Evolutionary conservation across 2,329 filamentous ascomycete genomes (phyloP).

Genomic region (Colletotrichum tropicale): DNA sequence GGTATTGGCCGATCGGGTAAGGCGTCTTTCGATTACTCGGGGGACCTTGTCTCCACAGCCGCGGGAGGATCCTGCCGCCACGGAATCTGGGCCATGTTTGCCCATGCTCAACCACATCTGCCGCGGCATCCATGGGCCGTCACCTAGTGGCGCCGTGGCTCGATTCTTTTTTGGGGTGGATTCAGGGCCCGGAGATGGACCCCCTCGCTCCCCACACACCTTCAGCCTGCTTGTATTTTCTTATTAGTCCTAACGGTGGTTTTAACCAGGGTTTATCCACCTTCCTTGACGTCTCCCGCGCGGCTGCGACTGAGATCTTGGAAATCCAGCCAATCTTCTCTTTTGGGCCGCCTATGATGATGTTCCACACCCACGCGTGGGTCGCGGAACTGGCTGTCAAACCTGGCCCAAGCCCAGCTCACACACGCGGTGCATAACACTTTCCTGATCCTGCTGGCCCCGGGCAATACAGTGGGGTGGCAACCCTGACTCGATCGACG

Average conservation of each 20-base stretch:
- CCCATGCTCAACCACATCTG: not conserved
- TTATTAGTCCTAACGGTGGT: not conserved
- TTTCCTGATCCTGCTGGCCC: not conserved
- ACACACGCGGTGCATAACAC: not conserved
- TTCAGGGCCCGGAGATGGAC: not conserved
- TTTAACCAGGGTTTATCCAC: not conserved
- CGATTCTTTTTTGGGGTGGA: not conserved
- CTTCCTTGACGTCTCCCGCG: constrained; percentile 14
- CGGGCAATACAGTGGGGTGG: not conserved
- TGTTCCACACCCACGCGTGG: not conserved
- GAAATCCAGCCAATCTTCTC: not conserved
- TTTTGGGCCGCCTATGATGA: not conserved
- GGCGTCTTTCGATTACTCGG: not conserved
- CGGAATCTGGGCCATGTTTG: not conserved
- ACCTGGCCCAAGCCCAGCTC: not conserved
- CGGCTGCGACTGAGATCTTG: constrained; percentile 5
- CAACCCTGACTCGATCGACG: constrained; percentile 8
- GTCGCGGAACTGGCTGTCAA: not conserved
- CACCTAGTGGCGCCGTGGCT: not conserved
- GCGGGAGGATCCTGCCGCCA: constrained; percentile 9
- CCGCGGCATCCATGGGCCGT: not conserved
- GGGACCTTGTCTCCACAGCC: not conserved
- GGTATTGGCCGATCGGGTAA: not conserved
- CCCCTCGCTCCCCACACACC: not conserved
- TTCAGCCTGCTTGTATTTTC: not conserved